These are phyloP conservation scores for Sequoiadendron giganteum DNA, from an alignment of 75 land plant genomes.

Conservation along the genomic window DNA sequence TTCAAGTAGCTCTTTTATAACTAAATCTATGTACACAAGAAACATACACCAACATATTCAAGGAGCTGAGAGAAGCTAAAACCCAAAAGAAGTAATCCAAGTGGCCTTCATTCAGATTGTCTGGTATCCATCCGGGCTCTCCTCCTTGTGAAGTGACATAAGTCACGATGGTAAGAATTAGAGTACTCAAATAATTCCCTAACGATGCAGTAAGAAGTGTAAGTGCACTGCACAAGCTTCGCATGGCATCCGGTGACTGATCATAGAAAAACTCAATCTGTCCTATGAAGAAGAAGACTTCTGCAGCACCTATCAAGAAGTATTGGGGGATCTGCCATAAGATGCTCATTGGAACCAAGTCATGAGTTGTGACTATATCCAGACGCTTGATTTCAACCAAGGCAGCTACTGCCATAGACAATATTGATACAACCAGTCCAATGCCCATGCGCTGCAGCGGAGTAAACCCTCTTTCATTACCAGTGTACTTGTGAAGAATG, in stretches of 20 bases:
- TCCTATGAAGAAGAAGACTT: conserved; percentile 69
- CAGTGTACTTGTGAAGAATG: conserved; percentile 54
- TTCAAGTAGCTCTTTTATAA: conserved; percentile 33
- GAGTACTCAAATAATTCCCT: conserved; percentile 65
- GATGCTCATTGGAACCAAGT: conserved; percentile 53
- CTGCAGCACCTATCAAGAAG: conserved; percentile 67
- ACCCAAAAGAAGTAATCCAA: conserved; percentile 86
- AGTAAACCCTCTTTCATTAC: conserved; percentile 68
- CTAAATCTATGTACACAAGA: conserved; percentile 45
- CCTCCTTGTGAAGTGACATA: conserved; percentile 41
- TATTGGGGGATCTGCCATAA: conserved; percentile 88
- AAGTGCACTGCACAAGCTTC: conserved; percentile 65
- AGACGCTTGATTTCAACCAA: conserved; percentile 55
- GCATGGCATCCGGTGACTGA: conserved; percentile 87
- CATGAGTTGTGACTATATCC: conserved; percentile 26
- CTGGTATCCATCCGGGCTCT: conserved; percentile 68
- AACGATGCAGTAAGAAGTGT: conserved; percentile 43
- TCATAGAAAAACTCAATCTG: conserved; percentile 83
- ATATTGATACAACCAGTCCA: conserved; percentile 60
- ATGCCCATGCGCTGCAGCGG: conserved; percentile 78
- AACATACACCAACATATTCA: conserved; percentile 51
- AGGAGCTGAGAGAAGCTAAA: conserved; percentile 56
- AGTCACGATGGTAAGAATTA: conserved; percentile 62
- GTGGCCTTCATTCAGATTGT: conserved; percentile 76
- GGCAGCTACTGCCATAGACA: conserved; percentile 65